Conservation (phyloP, 371 early-diverging fungal species). For the Dipsacomyces acuminosporus region DNA sequence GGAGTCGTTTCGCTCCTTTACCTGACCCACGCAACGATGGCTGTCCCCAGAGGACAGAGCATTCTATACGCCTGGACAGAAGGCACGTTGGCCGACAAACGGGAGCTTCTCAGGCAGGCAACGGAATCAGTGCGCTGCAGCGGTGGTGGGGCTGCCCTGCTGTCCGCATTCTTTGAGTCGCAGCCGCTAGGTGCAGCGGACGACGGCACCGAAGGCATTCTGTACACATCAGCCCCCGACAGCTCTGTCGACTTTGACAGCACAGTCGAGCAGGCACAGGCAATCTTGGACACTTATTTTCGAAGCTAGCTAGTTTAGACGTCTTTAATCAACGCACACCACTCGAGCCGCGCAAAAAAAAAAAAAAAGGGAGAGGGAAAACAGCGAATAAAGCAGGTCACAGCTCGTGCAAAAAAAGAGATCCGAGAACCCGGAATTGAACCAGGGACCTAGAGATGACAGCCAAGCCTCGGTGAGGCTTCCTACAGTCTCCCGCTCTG, state of each 20-base stretch:
- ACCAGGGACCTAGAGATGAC: no score
- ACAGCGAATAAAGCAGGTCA: no score
- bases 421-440: no score
- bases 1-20: conserved; percentile 25
- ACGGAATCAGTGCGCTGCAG: conserved; percentile 1
- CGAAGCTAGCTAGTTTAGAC: no score
- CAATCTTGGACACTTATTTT: background rate
- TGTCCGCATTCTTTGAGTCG: conserved; percentile 14
- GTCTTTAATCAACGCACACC: no score
- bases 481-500: no score
- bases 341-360: no score
- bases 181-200: background rate
- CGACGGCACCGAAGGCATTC: background rate
- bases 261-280: conserved; percentile 10
- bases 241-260: conserved; percentile 13
- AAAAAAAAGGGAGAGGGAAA: no score
- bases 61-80: conserved; percentile 30
- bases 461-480: no score
- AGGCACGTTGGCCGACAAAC: conserved; percentile 8
- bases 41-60: conserved; percentile 20
- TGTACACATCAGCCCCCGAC: conserved; percentile 7
- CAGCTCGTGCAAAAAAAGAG: no score
- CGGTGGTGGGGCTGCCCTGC: conserved; percentile 3
- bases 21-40: conserved; percentile 14
- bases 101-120: conserved; percentile 5